Conservation (phyloP, 2,329 filamentous ascomycete species). For the Rutstroemia sp. region DNA sequence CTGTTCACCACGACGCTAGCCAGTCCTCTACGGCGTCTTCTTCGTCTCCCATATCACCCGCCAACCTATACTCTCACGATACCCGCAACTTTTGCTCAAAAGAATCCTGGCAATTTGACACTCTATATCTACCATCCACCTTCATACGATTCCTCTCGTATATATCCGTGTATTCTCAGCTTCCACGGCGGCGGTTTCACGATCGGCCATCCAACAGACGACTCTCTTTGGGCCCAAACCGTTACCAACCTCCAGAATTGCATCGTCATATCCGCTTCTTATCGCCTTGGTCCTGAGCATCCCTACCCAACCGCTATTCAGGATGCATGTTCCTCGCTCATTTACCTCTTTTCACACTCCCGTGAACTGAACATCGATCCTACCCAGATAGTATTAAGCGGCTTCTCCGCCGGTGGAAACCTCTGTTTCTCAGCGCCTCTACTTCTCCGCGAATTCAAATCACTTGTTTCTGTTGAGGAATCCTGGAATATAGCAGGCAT, state of each 20-base stretch:
- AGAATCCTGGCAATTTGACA: background rate
- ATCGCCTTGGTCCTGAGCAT: slow-evolving; percentile 39
- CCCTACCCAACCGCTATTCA: slow-evolving; percentile 37
- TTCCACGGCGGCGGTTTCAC: slow-evolving; percentile 32
- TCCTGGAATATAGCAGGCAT: background rate
- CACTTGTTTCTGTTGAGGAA: background rate
- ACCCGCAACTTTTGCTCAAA: background rate
- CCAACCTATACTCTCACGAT: background rate
- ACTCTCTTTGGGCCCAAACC: slow-evolving; percentile 29
- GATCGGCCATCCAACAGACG: slow-evolving; percentile 29
- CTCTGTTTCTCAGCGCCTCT: slow-evolving; percentile 14
- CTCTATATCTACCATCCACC: slow-evolving; percentile 3
- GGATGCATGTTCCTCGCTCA: slow-evolving; percentile 41
- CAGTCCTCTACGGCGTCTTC: background rate
- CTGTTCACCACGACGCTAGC: slow-evolving; percentile 1
- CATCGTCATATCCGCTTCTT: slow-evolving; percentile 36
- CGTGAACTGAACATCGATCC: slow-evolving; percentile 15
- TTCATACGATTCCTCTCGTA: background rate
- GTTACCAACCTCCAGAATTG: slow-evolving; percentile 35
- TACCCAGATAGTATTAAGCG: slow-evolving; percentile 35
- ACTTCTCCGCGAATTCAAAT: slow-evolving; percentile 8
- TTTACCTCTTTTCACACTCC: slow-evolving; percentile 27
- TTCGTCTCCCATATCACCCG: background rate
- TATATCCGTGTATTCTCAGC: slow-evolving; percentile 28
- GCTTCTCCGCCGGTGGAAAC: slow-evolving; percentile 38